Conservation (phyloP, 2,329 filamentous ascomycete genomes). For the Paecilomyces dactylethromorphus region DNA sequence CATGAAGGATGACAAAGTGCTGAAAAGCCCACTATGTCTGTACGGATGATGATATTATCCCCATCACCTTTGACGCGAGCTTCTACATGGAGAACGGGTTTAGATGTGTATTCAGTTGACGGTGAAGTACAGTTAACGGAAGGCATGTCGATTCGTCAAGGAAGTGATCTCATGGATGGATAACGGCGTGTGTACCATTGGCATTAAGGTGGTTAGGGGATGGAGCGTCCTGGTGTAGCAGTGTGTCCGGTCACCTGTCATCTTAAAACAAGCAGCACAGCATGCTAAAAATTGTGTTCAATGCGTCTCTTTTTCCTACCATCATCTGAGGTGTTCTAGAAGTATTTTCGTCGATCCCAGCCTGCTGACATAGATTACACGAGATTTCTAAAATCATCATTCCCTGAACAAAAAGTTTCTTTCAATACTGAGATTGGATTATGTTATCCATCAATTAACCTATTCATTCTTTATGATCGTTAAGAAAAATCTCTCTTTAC, state of each 20-base stretch:
- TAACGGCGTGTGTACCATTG: not conserved
- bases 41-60: conserved; percentile 20
- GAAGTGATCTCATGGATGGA: not conserved
- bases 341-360: too few species aligned
- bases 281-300: not conserved
- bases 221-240: not conserved
- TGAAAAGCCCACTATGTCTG: conserved; percentile 20
- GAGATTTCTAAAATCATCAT: too few species aligned
- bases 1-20: not conserved
- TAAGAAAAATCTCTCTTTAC: too few species aligned
- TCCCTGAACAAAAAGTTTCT: too few species aligned
- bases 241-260: not conserved
- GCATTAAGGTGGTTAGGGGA: not conserved
- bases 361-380: too few species aligned
- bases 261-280: not conserved
- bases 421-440: too few species aligned
- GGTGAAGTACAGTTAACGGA: not conserved
- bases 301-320: not conserved
- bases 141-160: not conserved
- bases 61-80: conserved; percentile 24
- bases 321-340: not conserved
- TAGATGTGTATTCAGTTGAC: conserved; percentile 8
- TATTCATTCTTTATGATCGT: too few species aligned
- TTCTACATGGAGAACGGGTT: conserved; percentile 33
- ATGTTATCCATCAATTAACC: too few species aligned